phyloP scores from a whole-genome alignment of 345 rosid species.

The Citrus trifoliata region DNA sequence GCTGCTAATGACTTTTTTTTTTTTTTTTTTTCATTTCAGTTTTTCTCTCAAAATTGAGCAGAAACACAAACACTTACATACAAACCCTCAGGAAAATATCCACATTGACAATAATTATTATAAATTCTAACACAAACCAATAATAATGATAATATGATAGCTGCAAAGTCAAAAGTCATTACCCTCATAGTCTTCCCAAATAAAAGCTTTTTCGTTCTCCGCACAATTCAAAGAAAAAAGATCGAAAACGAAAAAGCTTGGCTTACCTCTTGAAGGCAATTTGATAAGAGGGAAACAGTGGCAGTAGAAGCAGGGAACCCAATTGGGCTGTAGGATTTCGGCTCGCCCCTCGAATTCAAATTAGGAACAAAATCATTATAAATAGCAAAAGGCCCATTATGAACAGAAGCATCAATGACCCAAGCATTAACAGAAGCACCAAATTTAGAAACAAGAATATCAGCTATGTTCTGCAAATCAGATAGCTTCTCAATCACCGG shows the following conservation, averaged over 20 bases:
- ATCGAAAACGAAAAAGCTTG: background rate
- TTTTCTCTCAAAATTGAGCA: no score
- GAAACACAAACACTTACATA: no score
- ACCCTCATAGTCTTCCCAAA: no score
- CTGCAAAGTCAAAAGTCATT: no score
- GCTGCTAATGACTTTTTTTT: no score
- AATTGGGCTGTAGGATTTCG: conserved; percentile 45
- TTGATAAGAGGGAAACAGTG: conserved; percentile 50
- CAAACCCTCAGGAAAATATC: no score
- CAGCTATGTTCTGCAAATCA: conserved; percentile 56
- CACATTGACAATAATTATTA: no score
- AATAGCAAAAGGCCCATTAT: conserved; percentile 75
- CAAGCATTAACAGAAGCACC: conserved; percentile 65
- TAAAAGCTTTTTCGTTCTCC: background rate
- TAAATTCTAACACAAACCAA: background rate
- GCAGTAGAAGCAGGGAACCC: conserved; percentile 77
- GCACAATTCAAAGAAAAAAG: background rate
- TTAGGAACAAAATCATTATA: conserved; percentile 70
- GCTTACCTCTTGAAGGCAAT: conserved; percentile 55
- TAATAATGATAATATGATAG: no score
- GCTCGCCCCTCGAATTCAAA: conserved; percentile 56
- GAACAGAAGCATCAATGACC: conserved; percentile 67
- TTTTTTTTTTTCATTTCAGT: no score
- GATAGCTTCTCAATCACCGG: conserved; percentile 72
- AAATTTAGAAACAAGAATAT: conserved; percentile 67